These are phyloP conservation scores for Botrytis medusae DNA, from an alignment of 2,329 filamentous ascomycete species.

Conservation along the genomic window DNA sequence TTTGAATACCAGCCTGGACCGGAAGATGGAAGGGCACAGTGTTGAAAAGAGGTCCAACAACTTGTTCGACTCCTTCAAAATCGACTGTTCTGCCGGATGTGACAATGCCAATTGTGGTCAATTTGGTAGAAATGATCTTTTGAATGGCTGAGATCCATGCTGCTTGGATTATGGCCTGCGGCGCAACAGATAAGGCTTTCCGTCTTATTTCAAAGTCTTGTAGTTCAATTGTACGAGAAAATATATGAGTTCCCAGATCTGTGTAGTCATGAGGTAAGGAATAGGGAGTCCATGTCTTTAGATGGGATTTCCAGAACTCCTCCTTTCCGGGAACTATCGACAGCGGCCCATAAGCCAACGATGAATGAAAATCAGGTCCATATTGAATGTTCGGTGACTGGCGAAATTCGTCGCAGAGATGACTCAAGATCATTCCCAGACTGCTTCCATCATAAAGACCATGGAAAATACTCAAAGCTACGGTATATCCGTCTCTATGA, in stretches of 20 bases:
- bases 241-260: slow-evolving; percentile 29
- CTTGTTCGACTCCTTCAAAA: slow-evolving; percentile 61
- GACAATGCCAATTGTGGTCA: slow-evolving; percentile 65
- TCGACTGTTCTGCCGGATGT: slow-evolving; percentile 76
- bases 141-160: slow-evolving; percentile 68
- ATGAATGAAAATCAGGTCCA: slow-evolving; percentile 62
- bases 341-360: slow-evolving; percentile 69
- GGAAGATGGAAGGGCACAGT: slow-evolving; percentile 71
- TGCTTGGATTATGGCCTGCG: slow-evolving; percentile 77
- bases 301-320: slow-evolving; percentile 61
- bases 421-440: slow-evolving; percentile 64
- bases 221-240: slow-evolving; percentile 42
- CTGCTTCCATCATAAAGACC: slow-evolving; percentile 84
- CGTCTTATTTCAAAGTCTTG: slow-evolving; percentile 52
- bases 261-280: slow-evolving; percentile 22
- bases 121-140: slow-evolving; percentile 45
- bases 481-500: slow-evolving; percentile 27
- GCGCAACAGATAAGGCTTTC: slow-evolving; percentile 64
- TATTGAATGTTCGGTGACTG: slow-evolving; percentile 33
- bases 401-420: slow-evolving; percentile 55
- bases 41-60: slow-evolving; percentile 86
- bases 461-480: slow-evolving; percentile 77
- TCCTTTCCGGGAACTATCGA: slow-evolving; percentile 47
- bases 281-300: slow-evolving; percentile 31
- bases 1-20: slow-evolving; percentile 49